Evolutionary conservation across 768 basidiomycete species (phyloP).

Genomic region (Hebeloma cylindrosporum): DNA sequence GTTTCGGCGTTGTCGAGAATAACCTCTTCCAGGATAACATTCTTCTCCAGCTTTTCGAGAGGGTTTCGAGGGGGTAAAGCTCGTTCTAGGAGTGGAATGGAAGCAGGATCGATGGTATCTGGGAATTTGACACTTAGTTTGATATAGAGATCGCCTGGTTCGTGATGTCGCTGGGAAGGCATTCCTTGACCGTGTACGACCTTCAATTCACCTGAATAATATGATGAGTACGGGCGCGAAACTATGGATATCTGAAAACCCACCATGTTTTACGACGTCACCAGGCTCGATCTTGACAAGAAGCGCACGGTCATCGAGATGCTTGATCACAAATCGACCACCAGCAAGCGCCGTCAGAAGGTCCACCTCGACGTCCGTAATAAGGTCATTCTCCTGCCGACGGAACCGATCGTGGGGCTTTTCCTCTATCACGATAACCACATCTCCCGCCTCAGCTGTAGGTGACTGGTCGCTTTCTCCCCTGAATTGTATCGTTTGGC

Average conservation of each 20-base stretch:
- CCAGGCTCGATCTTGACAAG: constrained; percentile 84
- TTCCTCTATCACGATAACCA: constrained; percentile 92
- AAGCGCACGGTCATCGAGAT: constrained; percentile 90
- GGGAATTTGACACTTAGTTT: constrained; percentile 90
- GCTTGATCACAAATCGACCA: constrained; percentile 85
- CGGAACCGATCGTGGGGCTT: constrained; percentile 88
- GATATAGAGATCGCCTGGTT: constrained; percentile 90
- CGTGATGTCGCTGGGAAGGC: constrained; percentile 98
- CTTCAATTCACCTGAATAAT: constrained; percentile 67
- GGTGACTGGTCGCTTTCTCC: constrained; percentile 96
- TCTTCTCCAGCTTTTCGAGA: constrained; percentile 66
- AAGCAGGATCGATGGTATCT: constrained; percentile 65
- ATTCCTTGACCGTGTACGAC: constrained; percentile 95
- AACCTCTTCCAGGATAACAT: constrained; percentile 77
- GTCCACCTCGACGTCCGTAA: constrained; percentile 87
- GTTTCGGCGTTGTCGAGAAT: constrained; percentile 78
- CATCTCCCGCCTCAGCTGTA: constrained; percentile 86
- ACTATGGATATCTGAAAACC: constrained; percentile 26
- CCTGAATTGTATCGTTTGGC: constrained; percentile 83
- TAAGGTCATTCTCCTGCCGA: constrained; percentile 84
- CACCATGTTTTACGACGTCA: constrained; percentile 92
- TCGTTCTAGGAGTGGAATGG: constrained; percentile 73
- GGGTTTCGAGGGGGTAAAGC: constrained; percentile 81
- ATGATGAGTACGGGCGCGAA: constrained; percentile 3
- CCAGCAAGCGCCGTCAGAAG: constrained; percentile 92